Percentiles rank a stretch among this genome's conserved stretches.
Conservation (phyloP, 2,329 filamentous ascomycete genomes). For the Aureobasidium sp. region DNA sequence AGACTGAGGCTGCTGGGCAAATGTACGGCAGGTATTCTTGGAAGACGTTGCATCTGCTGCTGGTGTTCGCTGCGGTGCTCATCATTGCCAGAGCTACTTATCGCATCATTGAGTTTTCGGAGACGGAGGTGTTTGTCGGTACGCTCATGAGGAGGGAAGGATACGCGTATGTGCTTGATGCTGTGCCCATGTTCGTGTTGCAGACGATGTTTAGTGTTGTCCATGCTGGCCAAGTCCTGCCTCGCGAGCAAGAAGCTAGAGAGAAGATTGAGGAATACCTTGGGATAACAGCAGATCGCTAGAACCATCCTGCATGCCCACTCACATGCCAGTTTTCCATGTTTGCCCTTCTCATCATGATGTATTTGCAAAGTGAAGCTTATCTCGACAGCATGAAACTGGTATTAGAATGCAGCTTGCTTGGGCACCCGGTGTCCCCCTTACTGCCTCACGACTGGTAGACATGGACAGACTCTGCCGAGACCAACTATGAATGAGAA, state of each 20-base stretch:
- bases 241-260: neutral
- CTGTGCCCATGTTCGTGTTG: neutral
- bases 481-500: too few relatives aligned
- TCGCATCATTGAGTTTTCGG: neutral
- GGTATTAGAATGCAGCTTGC: too few relatives aligned
- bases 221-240: neutral
- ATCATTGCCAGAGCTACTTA: neutral
- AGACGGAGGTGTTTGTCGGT: neutral
- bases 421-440: too few relatives aligned
- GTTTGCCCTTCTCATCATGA: too few relatives aligned
- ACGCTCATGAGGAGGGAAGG: neutral
- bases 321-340: too few relatives aligned
- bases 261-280: neutral
- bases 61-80: neutral
- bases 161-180: neutral
- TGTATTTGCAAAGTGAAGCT: too few relatives aligned
- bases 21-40: neutral
- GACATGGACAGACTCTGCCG: too few relatives aligned
- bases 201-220: neutral
- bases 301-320: too few relatives aligned
- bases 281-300: neutral
- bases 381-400: too few relatives aligned
- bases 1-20: neutral
- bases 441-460: too few relatives aligned
- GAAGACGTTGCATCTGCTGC: neutral